Percentiles rank a stretch among this genome's conserved stretches.
Conservation (phyloP, 1,284 basidiomycete genomes). For the Phellinidium pouzarii region DNA sequence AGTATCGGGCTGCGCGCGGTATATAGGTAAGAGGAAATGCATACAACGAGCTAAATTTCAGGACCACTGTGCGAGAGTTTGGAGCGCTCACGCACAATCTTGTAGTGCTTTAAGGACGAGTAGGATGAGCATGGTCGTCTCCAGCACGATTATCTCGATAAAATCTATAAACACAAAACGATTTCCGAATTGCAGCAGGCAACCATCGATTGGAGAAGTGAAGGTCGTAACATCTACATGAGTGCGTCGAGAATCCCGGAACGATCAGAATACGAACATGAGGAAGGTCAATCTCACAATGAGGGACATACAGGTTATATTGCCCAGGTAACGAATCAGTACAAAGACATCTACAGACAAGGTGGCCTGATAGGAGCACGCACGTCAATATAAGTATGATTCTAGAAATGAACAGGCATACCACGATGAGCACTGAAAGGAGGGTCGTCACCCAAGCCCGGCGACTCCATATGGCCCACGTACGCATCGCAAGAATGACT, state of each 20-base stretch:
- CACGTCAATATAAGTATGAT: neutral
- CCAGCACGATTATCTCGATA: constrained; percentile 6
- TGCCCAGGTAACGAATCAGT: constrained; percentile 6
- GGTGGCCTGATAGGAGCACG: neutral
- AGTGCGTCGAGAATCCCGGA: neutral
- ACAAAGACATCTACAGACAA: constrained; percentile 7
- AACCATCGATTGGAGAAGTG: constrained; percentile 1
- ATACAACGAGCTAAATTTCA: neutral
- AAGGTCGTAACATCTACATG: neutral
- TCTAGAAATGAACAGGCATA: neutral
- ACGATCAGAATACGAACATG: neutral
- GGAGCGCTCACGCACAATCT: constrained; percentile 5
- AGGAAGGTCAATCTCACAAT: neutral
- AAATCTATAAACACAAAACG: constrained; percentile 12
- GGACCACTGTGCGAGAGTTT: neutral
- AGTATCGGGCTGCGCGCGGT: constrained; percentile 4
- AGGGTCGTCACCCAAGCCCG: constrained; percentile 2
- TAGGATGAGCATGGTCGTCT: constrained; percentile 8
- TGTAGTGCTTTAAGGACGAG: constrained; percentile 14
- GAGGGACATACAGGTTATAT: constrained; percentile 8
- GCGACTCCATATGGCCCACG: constrained; percentile 16
- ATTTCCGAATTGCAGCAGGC: constrained; percentile 9
- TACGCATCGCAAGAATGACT: constrained; percentile 17
- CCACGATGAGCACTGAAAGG: neutral
- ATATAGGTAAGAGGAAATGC: neutral